Percentiles rank a stretch among this genome's conserved stretches.
phyloP scores from a whole-genome alignment of 176 grass and related monocot genomes.

The Oryza glumipatula region DNA sequence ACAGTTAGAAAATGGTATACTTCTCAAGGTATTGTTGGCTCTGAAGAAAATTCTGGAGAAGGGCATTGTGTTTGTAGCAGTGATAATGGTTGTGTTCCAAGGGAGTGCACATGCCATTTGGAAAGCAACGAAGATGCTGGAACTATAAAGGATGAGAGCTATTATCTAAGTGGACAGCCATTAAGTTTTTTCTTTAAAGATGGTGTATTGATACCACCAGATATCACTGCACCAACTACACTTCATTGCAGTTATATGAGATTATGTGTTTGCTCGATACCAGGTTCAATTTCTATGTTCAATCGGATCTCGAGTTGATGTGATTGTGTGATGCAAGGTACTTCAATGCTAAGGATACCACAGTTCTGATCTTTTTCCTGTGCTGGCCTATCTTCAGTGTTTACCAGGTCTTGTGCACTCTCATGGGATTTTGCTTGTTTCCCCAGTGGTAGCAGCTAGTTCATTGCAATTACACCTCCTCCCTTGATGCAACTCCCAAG shows the following conservation, averaged over 20 bases:
- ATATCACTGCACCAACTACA: constrained; percentile 41
- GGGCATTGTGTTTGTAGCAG: constrained; percentile 54
- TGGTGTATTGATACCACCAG: constrained; percentile 78
- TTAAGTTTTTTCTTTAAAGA: constrained; percentile 80
- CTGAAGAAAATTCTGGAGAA: constrained; percentile 37
- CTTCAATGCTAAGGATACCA: constrained; percentile 31
- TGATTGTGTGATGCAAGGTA: constrained; percentile 28
- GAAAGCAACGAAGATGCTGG: constrained; percentile 48
- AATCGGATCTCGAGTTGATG: constrained; percentile 30
- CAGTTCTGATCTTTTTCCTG: constrained; percentile 14
- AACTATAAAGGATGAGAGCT: constrained; percentile 40
- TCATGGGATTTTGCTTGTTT: neutral
- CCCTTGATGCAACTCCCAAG: constrained; percentile 35
- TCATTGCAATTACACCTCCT: constrained; percentile 23
- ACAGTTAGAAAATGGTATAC: constrained; percentile 54
- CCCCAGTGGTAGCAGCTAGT: neutral
- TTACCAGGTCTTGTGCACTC: constrained; percentile 24
- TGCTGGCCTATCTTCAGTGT: neutral
- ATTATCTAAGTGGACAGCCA: constrained; percentile 28
- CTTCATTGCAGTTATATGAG: constrained; percentile 77
- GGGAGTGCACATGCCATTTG: constrained; percentile 71
- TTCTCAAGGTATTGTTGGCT: constrained; percentile 45
- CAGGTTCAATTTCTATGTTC: constrained; percentile 50
- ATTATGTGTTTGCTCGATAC: constrained; percentile 69
- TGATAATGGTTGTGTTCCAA: constrained; percentile 38